Base-by-base conservation (phyloP, 495 filamentous ascomycete genomes). In the Aspergillus heteromorphus region DNA sequence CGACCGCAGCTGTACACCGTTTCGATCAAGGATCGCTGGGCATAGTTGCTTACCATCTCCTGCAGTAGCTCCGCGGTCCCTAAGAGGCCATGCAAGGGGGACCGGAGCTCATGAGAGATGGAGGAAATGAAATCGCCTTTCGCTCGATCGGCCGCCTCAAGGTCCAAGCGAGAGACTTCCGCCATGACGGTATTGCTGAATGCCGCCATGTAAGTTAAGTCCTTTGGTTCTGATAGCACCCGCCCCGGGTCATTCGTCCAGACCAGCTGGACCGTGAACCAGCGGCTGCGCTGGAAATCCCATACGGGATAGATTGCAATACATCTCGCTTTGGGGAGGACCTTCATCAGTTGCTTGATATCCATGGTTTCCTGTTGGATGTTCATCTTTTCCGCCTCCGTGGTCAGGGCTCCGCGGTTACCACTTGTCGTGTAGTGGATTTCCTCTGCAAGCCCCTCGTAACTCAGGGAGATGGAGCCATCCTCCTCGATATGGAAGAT, bases 71-170 rank as follows among this genome's bases (percentile, higher is more conserved):
- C 87, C 4, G 79, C 77, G 41, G 77, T 83, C 0, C 80, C 83
- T 0, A 88, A 62, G 30, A 88, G 82, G 5, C 86, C 86, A 55
- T 88, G 85, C 14, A 91, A 62, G 0, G 87, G 87, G 2, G 79
- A 84, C 6, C 87, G 77, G 10, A 90, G 69, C 59, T 91, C 87
- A 58, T 91, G 87, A 9, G 83, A 87, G 7, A 91, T 85, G 10
- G 79, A 85, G 0, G 82, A 84, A 40, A 91, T 86, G 56, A 90
- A 87, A 49, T 87, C 85, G 1, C 79, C 76, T 61, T 91, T 91
- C 48, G 72, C 70, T 2, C 64, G 63, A 40, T 74, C 71, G 9
- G 70, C 70, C 1, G 68, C 64, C 42, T 72, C 63, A 4, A 70
- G 54, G 40, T 71, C 68, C 40, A 88, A 63, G 18, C 82, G 78